Conservation (phyloP, 2,329 filamentous ascomycete genomes). For the Akanthomyces uredinophilus region DNA sequence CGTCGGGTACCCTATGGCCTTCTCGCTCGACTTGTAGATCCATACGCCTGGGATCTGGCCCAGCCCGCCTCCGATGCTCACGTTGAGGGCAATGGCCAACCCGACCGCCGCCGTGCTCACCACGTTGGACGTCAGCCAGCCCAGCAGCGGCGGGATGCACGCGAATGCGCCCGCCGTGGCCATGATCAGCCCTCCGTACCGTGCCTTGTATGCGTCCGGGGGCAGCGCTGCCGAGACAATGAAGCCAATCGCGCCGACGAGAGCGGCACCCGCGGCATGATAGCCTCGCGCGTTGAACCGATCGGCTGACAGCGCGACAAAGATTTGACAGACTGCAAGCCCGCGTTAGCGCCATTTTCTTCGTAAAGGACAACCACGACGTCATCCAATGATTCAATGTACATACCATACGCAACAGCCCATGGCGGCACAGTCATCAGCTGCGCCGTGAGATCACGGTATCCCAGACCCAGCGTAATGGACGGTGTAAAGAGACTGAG, state of each 20-base stretch:
- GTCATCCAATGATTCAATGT: not conserved
- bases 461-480: constrained; percentile 51
- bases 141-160: constrained; percentile 63
- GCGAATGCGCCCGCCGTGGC: constrained; percentile 62
- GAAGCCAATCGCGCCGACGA: constrained; percentile 45
- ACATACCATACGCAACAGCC: constrained; percentile 50
- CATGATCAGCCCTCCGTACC: constrained; percentile 68
- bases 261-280: constrained; percentile 38
- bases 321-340: constrained; percentile 32
- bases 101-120: constrained; percentile 60
- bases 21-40: constrained; percentile 65
- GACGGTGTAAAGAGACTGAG: constrained; percentile 59
- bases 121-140: constrained; percentile 66
- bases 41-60: constrained; percentile 69
- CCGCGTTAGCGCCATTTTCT: not conserved
- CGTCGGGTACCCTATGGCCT: constrained; percentile 57
- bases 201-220: constrained; percentile 48
- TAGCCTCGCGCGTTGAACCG: constrained; percentile 50
- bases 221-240: constrained; percentile 60
- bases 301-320: constrained; percentile 56
- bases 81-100: constrained; percentile 65
- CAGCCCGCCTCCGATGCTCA: constrained; percentile 59
- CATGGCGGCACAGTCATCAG: constrained; percentile 64
- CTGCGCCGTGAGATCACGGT: constrained; percentile 50
- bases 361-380: not conserved